These are phyloP conservation scores for Immersiporthe knoxdaviesiana DNA, from an alignment of 2,329 filamentous ascomycete species.

Conservation along the genomic window DNA sequence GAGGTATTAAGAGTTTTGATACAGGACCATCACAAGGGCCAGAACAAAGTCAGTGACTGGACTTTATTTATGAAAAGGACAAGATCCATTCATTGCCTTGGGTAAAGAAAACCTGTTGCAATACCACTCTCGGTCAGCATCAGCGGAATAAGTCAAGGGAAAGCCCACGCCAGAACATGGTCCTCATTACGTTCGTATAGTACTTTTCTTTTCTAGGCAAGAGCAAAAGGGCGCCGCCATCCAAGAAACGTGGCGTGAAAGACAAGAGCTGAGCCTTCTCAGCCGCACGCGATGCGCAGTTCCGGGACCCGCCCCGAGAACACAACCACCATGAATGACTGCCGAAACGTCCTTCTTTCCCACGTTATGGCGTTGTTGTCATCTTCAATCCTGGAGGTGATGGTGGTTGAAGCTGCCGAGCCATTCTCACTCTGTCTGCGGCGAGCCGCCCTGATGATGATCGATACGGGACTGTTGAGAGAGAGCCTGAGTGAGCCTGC, in stretches of 20 bases:
- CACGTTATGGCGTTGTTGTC: neutral
- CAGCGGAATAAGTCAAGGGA: neutral
- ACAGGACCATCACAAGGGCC: neutral
- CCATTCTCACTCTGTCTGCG: neutral
- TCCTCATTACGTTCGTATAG: no score
- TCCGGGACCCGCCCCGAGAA: neutral
- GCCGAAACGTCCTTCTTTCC: neutral
- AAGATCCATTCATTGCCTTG: neutral
- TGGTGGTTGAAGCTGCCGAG: neutral
- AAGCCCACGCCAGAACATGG: neutral
- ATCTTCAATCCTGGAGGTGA: neutral
- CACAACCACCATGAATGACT: neutral
- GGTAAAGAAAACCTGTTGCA: neutral
- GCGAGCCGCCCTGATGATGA: neutral
- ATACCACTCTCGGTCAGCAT: neutral
- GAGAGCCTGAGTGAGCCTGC: neutral
- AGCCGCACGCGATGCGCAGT: neutral
- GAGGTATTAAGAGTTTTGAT: neutral
- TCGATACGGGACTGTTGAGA: neutral
- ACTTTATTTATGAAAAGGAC: no score
- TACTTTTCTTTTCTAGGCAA: neutral
- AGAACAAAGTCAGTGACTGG: neutral
- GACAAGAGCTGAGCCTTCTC: neutral
- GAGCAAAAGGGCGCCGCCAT: neutral
- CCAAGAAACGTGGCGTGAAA: slow-evolving; percentile 6